Base-by-base conservation (phyloP, 108 stramenopile species). In the Cyclostephanos tholiformis region DNA sequence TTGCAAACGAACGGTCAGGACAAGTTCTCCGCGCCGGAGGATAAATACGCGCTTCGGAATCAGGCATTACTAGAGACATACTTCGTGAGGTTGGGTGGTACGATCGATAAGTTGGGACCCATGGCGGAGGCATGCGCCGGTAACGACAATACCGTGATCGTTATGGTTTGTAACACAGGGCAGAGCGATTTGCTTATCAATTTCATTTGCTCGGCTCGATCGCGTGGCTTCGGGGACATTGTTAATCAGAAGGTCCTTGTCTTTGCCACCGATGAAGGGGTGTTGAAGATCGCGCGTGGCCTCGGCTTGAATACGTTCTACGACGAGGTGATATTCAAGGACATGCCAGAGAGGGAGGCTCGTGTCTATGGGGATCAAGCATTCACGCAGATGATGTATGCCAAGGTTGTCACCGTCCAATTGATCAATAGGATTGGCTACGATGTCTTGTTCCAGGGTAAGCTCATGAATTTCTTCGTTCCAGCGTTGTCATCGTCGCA, bases 401-500 rank as follows among this genome's bases (percentile, higher is more conserved):
- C 81, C 52, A 90, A 90, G 68, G 74, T 84, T 19, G 80, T 88
- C 38, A 77, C 77, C 7, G 85, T 88, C 51, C 87, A 85, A 48
- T 49, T 90, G 27, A 66, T 80, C 60, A 74, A 86, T 55, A 49
- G 53, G 2, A 48, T 87, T 52, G 86, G 86, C 13, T 82, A 85
- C 60, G 84, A 89, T 19, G 69, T 89, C 7, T 56, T 89, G 19
- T 89, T 87, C 61, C 88, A 89, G 65, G 93, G 91, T 77, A 89
- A 94, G 65, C 66, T 90, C 39, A 79, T 88, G 8, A n/a, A 82
- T 36, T 36, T 36, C 36, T 36, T 36, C 36, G 36, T 36, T 6
- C 36, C 4, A 6, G 36, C n/a, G n/a, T n/a, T n/a, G 36, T 41
- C 12, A 10, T 41, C 41, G 41, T 41, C 8, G 41, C 41, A 41